Evolutionary conservation across 345 rosid species (phyloP), one percentile per base, ranked within the genome.

Genomic region (Syzygium aqueum): DNA sequence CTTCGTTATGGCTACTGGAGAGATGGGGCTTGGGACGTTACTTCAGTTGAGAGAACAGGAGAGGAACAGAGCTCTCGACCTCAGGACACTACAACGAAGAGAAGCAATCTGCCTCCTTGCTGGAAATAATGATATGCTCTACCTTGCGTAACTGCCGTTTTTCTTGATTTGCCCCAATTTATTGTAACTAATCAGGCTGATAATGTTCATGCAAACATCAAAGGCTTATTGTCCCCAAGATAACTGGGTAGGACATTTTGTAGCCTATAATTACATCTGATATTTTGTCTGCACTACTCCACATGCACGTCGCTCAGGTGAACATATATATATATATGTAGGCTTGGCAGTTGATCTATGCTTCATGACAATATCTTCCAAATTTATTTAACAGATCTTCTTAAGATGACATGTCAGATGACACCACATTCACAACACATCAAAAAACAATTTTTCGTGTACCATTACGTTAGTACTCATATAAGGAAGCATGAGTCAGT

Each of bases 11-110:
- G 89, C 14, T 87, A 88, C 88, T 89, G 89, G 90, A 89, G 91
- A 84, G 90, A 91, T 28, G 89, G 90, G 13, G 91, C 87, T 21
- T 87, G 91, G 92, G 90, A 92, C 33, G 90, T 89, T 22, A 87
- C 89, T 49, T 77, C 90, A 14, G 63, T 88, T 5, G 91, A 87
- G 33, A 82, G 84, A 84, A 59, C 86, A 12, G 80, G 80, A 87
- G 57, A 2, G 86, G 86, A 54, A 86, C 27, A 21, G 51, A 87
- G 86, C 54, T n/a, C 46, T 25, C 61, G 73, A 27, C 84, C 89
- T 28, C 87, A 77, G 11, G 87, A 82, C 37, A 56, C 51, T 8
- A 85, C 85, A 49, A 87, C 46, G 54, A 85, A 85, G 85, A 87
- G 87, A 57, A 54, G 54, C 53, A 88, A 88, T 22, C 87, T 88